phyloP scores from a whole-genome alignment of 2,329 filamentous ascomycete species.

The Microascus cirrosus region DNA sequence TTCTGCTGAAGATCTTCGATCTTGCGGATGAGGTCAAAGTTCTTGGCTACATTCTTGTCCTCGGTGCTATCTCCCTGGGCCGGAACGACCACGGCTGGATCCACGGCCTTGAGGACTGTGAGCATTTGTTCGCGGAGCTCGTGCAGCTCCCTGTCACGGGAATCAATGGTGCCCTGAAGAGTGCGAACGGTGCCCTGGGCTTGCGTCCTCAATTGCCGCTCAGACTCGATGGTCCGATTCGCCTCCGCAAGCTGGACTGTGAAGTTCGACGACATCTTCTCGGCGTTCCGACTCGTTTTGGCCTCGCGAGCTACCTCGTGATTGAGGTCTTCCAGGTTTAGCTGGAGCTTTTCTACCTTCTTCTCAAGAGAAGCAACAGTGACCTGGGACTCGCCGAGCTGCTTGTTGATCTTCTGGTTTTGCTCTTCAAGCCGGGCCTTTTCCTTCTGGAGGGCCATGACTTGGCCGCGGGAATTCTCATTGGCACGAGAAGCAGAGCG shows the following conservation, averaged over 20 bases:
- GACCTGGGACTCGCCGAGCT: conserved; percentile 77
- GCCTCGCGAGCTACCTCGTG: conserved; percentile 86
- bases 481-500: conserved; percentile 77
- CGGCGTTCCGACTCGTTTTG: conserved; percentile 79
- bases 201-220: conserved; percentile 73
- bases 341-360: conserved; percentile 82
- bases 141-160: conserved; percentile 67
- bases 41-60: conserved; percentile 58
- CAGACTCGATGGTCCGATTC: conserved; percentile 82
- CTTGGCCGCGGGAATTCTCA: conserved; percentile 69
- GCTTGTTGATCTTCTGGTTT: conserved; percentile 66
- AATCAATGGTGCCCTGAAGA: conserved; percentile 68
- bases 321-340: conserved; percentile 82
- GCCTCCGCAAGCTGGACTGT: conserved; percentile 78
- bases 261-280: conserved; percentile 72
- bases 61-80: conserved; percentile 43
- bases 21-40: conserved; percentile 75
- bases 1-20: conserved; percentile 84
- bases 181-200: conserved; percentile 78
- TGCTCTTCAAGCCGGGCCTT: conserved; percentile 77
- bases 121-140: conserved; percentile 73
- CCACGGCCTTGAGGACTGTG: conserved; percentile 74
- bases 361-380: conserved; percentile 79
- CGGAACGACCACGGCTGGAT: conserved; percentile 59
- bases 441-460: conserved; percentile 68